Percentiles rank a stretch among this genome's conserved stretches.
Evolutionary conservation across 2,329 filamentous ascomycete genomes (phyloP).

Genomic region (Sordariomycetes sp.): DNA sequence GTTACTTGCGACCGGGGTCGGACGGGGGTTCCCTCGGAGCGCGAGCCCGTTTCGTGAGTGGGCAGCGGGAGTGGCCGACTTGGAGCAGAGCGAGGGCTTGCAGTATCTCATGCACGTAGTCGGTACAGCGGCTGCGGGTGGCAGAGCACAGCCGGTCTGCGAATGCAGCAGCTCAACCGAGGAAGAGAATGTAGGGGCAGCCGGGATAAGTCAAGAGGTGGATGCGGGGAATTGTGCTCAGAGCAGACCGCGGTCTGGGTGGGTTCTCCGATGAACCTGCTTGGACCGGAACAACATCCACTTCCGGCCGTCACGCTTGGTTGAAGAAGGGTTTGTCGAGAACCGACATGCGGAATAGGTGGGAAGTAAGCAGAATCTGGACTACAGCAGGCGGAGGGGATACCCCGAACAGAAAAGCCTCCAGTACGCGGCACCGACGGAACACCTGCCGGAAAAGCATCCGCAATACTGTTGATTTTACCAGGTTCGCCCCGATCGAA

Average conservation of each 20-base stretch:
- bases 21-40: background rate
- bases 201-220: background rate
- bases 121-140: background rate
- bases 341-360: background rate
- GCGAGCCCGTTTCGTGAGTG: background rate
- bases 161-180: background rate
- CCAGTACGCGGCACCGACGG: background rate
- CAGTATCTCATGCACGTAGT: slow-evolving; percentile 1
- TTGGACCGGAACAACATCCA: background rate
- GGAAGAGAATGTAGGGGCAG: background rate
- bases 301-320: background rate
- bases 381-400: background rate
- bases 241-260: background rate
- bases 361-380: background rate
- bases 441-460: background rate
- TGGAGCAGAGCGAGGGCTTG: background rate
- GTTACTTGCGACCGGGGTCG: background rate
- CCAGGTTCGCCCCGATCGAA: background rate
- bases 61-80: background rate
- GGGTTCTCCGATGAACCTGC: background rate
- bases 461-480: background rate
- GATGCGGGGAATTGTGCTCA: background rate
- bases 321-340: background rate
- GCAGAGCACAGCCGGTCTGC: background rate
- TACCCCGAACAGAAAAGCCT: background rate